Evolutionary conservation across 2,329 filamentous ascomycete genomes (phyloP), one percentile per base, ranked within the genome.

Genomic region (Aspergillus japonicus): DNA sequence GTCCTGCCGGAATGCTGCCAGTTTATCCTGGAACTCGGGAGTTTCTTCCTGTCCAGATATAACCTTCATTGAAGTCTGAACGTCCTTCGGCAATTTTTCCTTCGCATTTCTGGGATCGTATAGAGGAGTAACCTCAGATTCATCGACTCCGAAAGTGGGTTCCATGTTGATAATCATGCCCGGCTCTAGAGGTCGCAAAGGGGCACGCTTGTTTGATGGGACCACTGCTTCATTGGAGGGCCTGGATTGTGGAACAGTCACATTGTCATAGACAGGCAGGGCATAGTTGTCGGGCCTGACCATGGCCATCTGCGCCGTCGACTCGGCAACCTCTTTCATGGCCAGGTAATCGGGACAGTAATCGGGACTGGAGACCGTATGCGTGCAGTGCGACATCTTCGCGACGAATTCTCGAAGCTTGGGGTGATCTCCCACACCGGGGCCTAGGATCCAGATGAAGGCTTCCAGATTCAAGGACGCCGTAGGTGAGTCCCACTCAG

Each of bases 401-500:
- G 82, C 68, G 75, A 96, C 91, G 71, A 96, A 96, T 2, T 83
- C 76, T 58, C 83, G 82, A 19, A 99, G 75, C 23, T 81, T 81
- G 11, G 82, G 69, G 71, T 95, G 84, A 3, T 82, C 78, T 6
- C 83, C 79, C 14, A 98, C 81, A 2, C 84, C 87, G 4, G 83
- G 81, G 0, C 91, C 91, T 26, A 97, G 82, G 24, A 91, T 87
- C 94, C 95, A 99, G 66, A 95, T 85, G 52, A 96, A 84, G 47
- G 83, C 83, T 50, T 83, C 79, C 50, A 97, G 75, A 52, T 88
- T 85, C 6, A 80, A 80, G 81, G 91, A 91, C 35, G 96, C 78
- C 31, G 85, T 78, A 11, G 80, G 68, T 42, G 85, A 84, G 19
- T 81, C 78, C 87, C 90, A 93, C 73, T 97, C 94, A 3, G 87